A percentile compares a stretch with the other conserved stretches of the same genome.
Conservation (phyloP, 2,329 filamentous ascomycete genomes). For the Simplicillium aogashimaense region DNA sequence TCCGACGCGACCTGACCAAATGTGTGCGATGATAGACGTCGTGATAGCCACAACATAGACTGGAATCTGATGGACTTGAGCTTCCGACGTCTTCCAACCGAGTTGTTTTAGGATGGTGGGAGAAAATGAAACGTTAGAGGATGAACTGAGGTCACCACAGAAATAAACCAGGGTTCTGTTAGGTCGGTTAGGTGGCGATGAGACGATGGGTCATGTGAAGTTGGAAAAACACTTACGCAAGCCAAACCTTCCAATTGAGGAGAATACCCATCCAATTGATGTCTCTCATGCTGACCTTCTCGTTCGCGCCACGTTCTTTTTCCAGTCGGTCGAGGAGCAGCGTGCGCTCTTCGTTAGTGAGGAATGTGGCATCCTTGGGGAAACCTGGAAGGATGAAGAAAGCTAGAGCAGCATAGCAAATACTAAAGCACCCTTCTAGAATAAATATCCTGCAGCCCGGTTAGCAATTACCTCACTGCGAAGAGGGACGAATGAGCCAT, state of each 20-base stretch:
- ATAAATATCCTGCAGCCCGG: neutral
- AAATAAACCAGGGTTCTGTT: neutral
- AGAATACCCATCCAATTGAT: neutral
- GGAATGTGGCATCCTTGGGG: neutral
- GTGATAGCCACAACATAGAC: neutral
- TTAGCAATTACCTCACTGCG: too few species aligned
- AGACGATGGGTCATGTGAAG: neutral
- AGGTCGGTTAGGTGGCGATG: neutral
- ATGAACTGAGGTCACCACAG: neutral
- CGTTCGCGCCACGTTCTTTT: neutral
- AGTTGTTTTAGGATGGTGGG: neutral
- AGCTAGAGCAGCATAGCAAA: neutral
- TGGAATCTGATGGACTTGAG: neutral
- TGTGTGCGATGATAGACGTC: neutral
- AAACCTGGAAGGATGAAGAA: neutral
- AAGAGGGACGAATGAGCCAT: too few species aligned
- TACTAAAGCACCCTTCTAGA: neutral
- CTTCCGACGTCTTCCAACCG: neutral
- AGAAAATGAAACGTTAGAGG: neutral
- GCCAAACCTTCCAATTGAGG: neutral
- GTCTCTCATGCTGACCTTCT: neutral
- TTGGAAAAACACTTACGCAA: neutral
- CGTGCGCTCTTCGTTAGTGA: neutral
- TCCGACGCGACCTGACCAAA: neutral
- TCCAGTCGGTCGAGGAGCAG: neutral